Percentiles rank a stretch among this genome's conserved stretches.
Conservation (phyloP, 208 protist genomes). For the Sergeia podlipaevii region DNA sequence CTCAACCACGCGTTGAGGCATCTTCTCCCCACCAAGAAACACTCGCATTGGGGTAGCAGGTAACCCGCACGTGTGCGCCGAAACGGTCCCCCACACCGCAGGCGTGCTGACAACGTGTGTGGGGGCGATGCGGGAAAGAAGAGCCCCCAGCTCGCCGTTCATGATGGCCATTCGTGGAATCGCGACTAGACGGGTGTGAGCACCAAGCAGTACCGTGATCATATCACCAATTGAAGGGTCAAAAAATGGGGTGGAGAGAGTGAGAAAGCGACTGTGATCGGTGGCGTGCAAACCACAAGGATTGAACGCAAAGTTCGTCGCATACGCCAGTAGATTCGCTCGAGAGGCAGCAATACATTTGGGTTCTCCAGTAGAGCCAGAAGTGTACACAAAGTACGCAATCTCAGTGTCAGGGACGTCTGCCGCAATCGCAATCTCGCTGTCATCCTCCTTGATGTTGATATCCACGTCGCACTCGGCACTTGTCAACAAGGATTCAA, state of each 20-base stretch:
- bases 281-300: constrained; percentile 17
- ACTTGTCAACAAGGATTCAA: constrained; percentile 11
- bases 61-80: background rate
- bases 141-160: constrained; percentile 14
- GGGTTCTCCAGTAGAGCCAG: constrained; percentile 51
- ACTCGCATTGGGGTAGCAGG: constrained; percentile 18
- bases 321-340: constrained; percentile 38
- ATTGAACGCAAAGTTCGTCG: constrained; percentile 21
- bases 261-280: constrained; percentile 17
- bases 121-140: constrained; percentile 15
- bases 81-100: constrained; percentile 24
- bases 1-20: constrained; percentile 28
- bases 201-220: constrained; percentile 26
- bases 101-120: constrained; percentile 55
- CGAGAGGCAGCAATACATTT: constrained; percentile 46
- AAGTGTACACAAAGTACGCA: constrained; percentile 63
- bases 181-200: constrained; percentile 17
- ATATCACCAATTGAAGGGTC: constrained; percentile 63
- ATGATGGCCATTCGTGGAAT: constrained; percentile 13
- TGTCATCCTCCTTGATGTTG: constrained; percentile 2
- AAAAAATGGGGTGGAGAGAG: constrained; percentile 51
- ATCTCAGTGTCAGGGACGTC: constrained; percentile 6
- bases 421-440: background rate
- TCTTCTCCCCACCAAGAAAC: constrained; percentile 46
- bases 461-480: background rate